phyloP scores from a whole-genome alignment of 1,139 yeast genomes.

The Pichia sp. region DNA sequence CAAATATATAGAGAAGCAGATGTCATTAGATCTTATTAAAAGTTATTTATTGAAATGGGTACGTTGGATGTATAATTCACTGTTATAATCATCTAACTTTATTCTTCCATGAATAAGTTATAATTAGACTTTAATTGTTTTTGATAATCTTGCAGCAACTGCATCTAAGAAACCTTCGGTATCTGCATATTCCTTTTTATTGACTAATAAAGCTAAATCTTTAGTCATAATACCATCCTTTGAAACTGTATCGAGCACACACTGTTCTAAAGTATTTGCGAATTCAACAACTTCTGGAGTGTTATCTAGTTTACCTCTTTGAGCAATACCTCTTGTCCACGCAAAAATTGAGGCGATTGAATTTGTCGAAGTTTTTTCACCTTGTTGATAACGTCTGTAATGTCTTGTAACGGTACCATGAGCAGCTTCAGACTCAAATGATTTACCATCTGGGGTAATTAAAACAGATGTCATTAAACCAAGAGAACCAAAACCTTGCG shows the following conservation, averaged over 20 bases:
- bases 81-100: slow-evolving; percentile 7
- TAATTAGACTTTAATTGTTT: slow-evolving; percentile 11
- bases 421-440: slow-evolving; percentile 95
- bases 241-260: slow-evolving; percentile 80
- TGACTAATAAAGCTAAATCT: slow-evolving; percentile 86
- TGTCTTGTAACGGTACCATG: slow-evolving; percentile 98
- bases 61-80: slow-evolving; percentile 8
- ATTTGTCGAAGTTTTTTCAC: slow-evolving; percentile 96
- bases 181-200: slow-evolving; percentile 71
- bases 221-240: slow-evolving; percentile 89
- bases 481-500: slow-evolving; percentile 94
- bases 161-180: slow-evolving; percentile 89
- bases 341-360: slow-evolving; percentile 98
- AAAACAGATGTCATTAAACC: slow-evolving; percentile 95
- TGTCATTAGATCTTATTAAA: neutral
- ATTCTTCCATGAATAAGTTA: neutral
- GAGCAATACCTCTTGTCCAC: slow-evolving; percentile 79
- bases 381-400: slow-evolving; percentile 89
- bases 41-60: neutral
- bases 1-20: neutral
- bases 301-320: slow-evolving; percentile 78
- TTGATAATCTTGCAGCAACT: slow-evolving; percentile 46
- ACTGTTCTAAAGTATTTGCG: slow-evolving; percentile 71
- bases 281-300: slow-evolving; percentile 81
- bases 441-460: slow-evolving; percentile 90